Base-by-base conservation (phyloP, 192 early-diverging fungal genomes). In the Polychytrium aggregatum region DNA sequence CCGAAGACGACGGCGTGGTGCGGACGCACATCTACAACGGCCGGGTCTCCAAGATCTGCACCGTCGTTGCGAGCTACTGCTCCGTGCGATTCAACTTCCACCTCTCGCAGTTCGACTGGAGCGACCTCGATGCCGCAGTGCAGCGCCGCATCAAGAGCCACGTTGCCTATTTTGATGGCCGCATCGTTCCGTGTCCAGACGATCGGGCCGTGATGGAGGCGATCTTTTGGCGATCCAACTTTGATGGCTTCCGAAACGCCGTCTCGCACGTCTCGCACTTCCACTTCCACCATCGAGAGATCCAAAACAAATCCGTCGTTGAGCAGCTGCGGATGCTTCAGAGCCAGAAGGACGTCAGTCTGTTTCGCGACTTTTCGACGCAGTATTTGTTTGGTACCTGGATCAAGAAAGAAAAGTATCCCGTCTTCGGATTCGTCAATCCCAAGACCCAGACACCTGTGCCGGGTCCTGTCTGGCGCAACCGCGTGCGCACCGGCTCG, bases 191-290 rank as follows among this genome's bases (percentile, higher is more conserved):
- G 1, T 28, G 56, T 5, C 56, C 67, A 9, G 37, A 50, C 29
- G 8, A 53, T 18, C 25, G 21, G 17, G 27, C 45, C 5, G 59
- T 53, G 37, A 61, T 59, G 52, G 71, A 76, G 27, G 64, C 62
- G 37, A 51, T 76, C 3, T 71, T 63, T 41, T 76, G 74, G 74
- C 50, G 74, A 35, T 71, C 67, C 13, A 76, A 76, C 44, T 68
- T 75, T 36, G 74, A 76, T 36, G 74, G 68, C 10, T 57, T 76
- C 31, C 41, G 74, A 0, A 76, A 76, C 48, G 52, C 56, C 37
- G 51, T 76, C 1, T 57, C 59, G 13, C 52, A 55, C 8, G 61
- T 67, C 21, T 48, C 63, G 10, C 55, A 71, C 20, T 17, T 41
- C 13, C 25, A 60, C 26, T 71, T 65, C 47, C 43, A n/a, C 13